Evolutionary conservation across 1,284 basidiomycete genomes (phyloP).

Genomic region (Meripilus lineatus): DNA sequence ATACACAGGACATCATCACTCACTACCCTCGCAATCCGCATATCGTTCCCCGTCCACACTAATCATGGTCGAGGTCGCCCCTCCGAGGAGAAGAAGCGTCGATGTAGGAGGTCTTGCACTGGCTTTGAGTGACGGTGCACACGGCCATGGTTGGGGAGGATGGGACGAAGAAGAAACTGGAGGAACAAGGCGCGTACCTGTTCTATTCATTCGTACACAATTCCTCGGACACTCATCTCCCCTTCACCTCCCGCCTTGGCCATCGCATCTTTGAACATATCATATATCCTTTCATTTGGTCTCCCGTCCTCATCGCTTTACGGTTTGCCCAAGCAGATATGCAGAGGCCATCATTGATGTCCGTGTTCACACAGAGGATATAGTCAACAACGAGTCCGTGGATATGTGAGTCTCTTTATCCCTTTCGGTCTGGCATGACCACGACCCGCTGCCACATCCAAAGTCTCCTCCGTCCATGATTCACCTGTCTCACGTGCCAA

Average conservation of each 20-base stretch:
- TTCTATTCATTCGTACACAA: no score
- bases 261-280: no score
- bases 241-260: no score
- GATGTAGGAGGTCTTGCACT: conserved; percentile 82
- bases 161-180: conserved; percentile 50
- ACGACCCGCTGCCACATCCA: no score
- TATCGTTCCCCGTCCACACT: not conserved
- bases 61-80: conserved; percentile 13
- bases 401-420: not conserved
- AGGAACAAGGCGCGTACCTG: conserved; percentile 53
- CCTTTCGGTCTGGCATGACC: not conserved
- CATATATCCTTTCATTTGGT: no score
- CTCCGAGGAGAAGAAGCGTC: conserved; percentile 61
- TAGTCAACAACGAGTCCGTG: conserved; percentile 51
- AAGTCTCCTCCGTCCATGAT: no score
- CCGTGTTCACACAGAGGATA: conserved; percentile 71
- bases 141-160: conserved; percentile 72
- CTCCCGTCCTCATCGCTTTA: conserved; percentile 6
- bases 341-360: conserved; percentile 81
- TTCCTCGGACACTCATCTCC: no score
- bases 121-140: conserved; percentile 58
- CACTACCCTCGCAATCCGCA: no score
- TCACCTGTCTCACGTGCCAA: no score
- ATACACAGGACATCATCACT: no score
- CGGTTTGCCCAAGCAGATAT: conserved; percentile 34